Evolutionary conservation across 108 stramenopile species (phyloP), one percentile per base, ranked within the genome.

Genomic region (Asterionellopsis glacialis): DNA sequence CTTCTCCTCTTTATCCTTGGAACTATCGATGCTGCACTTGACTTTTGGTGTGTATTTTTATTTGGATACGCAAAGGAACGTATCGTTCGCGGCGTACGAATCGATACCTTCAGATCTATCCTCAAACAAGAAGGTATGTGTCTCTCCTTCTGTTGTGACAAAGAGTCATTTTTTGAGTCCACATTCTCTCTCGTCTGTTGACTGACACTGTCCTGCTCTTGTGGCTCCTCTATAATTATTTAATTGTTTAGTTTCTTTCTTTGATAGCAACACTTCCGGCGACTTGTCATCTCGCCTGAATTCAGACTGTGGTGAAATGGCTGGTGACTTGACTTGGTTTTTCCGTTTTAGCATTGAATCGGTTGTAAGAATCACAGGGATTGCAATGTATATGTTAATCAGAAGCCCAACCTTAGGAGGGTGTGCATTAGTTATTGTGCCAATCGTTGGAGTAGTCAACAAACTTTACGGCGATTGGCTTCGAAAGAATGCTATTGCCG

Each of bases 11-110:
- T 95, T 59, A 51, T 89, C n/a, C 55, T 82, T 25, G 94, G 94
- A 6, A 81, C 84, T 0, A 73, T 90, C 24, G 88, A 90, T 75
- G 70, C 83, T 19, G 70, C 70, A 5, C 73, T 95, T 11, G 94
- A 95, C 65, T 95, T 93, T 69, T 95, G 94, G 94, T 88, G 87
- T 33, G 66, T 93, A 11, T 95, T 89, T 54, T 72, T 92, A 60
- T 95, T 95, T 70, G 91, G 90, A 26, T 80, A 89, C 49, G 85
- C 88, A 54, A 90, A 93, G 59, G 79, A 88, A 54, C 76, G 85
- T 15, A 90, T 95, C 57, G 87, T 92, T 7, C 72, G 81, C 49
- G 80, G 75, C 14, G 77, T 95, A 0, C 71, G 94, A 51, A 57
- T 87, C 27, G 83, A 90, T 53, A 80, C 85, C 3, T 89, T 93